Evolutionary conservation across 2,329 filamentous ascomycete species (phyloP).

Genomic region (Aspergillus piperis): DNA sequence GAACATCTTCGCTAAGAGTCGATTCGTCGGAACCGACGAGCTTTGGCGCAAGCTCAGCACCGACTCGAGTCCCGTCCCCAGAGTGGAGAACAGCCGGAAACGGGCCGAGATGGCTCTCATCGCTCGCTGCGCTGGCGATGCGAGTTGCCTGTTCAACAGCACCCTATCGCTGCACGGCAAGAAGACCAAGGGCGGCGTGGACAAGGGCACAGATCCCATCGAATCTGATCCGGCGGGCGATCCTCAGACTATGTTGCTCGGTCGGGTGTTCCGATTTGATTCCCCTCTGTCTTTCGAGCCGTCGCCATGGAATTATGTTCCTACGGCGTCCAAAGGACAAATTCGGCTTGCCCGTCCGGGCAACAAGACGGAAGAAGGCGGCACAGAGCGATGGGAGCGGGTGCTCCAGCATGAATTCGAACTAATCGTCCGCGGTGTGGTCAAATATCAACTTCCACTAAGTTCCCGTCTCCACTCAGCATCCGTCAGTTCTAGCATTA

Average conservation of each 20-base stretch:
- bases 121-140: conserved; percentile 28
- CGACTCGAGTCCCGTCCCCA: conserved; percentile 32
- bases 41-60: conserved; percentile 40
- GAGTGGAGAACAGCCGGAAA: conserved; percentile 35
- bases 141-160: conserved; percentile 22
- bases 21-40: conserved; percentile 69
- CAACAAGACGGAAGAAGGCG: conserved; percentile 80
- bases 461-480: conserved; percentile 57
- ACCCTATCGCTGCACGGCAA: conserved; percentile 15
- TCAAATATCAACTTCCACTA: conserved; percentile 75
- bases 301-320: conserved; percentile 75
- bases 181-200: conserved; percentile 42
- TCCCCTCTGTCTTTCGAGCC: conserved; percentile 87
- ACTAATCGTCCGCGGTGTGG: conserved; percentile 83
- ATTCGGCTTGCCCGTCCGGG: conserved; percentile 80
- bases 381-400: conserved; percentile 82
- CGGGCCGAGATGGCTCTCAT: conserved; percentile 34
- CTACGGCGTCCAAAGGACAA: conserved; percentile 75
- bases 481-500: conserved; percentile 45
- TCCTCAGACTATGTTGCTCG: conserved; percentile 85
- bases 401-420: conserved; percentile 92
- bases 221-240: conserved; percentile 58
- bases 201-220: conserved; percentile 63
- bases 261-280: conserved; percentile 82
- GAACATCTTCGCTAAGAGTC: conserved; percentile 92